Percentiles rank a stretch among this genome's conserved stretches.
Evolutionary conservation across 1,284 basidiomycete species (phyloP).

Genomic region (Cutaneotrichosporon sp.): DNA sequence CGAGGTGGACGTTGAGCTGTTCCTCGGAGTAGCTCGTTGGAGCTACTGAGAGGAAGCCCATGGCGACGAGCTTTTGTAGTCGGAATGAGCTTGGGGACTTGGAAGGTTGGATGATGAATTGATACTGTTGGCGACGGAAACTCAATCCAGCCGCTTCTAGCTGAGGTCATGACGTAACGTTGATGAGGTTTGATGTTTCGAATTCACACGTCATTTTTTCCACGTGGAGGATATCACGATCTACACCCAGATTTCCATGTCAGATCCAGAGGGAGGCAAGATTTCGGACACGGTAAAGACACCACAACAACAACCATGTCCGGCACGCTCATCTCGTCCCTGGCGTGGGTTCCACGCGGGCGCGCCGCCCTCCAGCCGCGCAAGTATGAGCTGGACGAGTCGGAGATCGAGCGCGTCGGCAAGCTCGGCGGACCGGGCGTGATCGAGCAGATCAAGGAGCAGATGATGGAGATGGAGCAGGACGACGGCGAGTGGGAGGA

Average conservation of each 20-base stretch:
- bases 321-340: slow-evolving; percentile 58
- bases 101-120: not conserved
- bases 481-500: slow-evolving; percentile 54
- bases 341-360: slow-evolving; percentile 78
- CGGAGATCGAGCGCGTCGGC: slow-evolving; percentile 86
- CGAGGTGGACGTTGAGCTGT: slow-evolving; percentile 43
- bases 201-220: slow-evolving; percentile 14
- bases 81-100: not conserved
- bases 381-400: slow-evolving; percentile 88
- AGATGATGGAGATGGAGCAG: slow-evolving; percentile 68
- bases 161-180: not conserved
- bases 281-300: not conserved
- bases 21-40: slow-evolving; percentile 47
- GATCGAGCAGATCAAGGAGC: slow-evolving; percentile 75
- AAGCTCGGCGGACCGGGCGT: slow-evolving; percentile 79
- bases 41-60: slow-evolving; percentile 29
- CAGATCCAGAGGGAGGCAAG: not conserved
- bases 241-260: slow-evolving; percentile 11
- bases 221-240: slow-evolving; percentile 3
- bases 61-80: slow-evolving; percentile 11
- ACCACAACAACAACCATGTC: slow-evolving; percentile 40
- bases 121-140: not conserved
- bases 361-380: slow-evolving; percentile 71
- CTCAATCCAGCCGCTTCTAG: not conserved
- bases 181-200: too few species aligned